Evolutionary conservation across 768 basidiomycete genomes (phyloP), one percentile per base, ranked within the genome.

Genomic region (Serendipita vermifera): DNA sequence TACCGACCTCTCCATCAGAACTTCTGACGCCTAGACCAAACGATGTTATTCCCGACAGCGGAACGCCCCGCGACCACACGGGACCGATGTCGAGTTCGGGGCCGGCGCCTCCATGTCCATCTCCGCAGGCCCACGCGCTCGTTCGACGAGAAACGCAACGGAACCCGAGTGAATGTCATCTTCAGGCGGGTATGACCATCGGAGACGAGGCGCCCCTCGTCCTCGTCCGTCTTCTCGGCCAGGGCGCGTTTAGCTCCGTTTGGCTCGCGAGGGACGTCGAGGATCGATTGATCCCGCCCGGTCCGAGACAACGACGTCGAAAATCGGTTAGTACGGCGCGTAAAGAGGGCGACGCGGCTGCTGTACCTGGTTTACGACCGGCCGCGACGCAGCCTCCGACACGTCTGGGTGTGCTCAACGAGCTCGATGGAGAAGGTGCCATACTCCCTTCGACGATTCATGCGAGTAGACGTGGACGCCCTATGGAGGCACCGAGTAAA

Each of bases 211-310:
- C n/a, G 20, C 27, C 56, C 7, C 38, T 64, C 33, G 55, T 55
- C 20, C 76, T 87, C 5, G 61, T 78, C 29, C 72, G 71, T 1
- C 67, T 72, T 3, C 73, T 89, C 2, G 86, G 86, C 20, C 76
- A 79, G 33, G 86, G 86, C 38, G 77, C 84, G 1, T 89, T 89
- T 66, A 82, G 80, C 43, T 75, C 74, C 46, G 86, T 89, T 13
- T 87, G 85, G 82, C 75, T 85, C 5, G 85, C 83, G 2, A 72
- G 75, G 40, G 77, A 78, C 61, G 67, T 77, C 6, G 56, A 56
- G 3, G 58, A 54, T 35, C 35, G 56, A 32, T 43, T 61, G 17
- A 38, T 51, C 29, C 36, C 55, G 31, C 27, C 54, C 17, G 33
- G 62, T 32, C 57, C 60, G 2, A 32, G 58, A 48, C 33, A 32